A percentile compares a stretch with the other conserved stretches of the same genome.
phyloP scores from a whole-genome alignment of 306 rosid genomes.

The Boehmeria nivea region DNA sequence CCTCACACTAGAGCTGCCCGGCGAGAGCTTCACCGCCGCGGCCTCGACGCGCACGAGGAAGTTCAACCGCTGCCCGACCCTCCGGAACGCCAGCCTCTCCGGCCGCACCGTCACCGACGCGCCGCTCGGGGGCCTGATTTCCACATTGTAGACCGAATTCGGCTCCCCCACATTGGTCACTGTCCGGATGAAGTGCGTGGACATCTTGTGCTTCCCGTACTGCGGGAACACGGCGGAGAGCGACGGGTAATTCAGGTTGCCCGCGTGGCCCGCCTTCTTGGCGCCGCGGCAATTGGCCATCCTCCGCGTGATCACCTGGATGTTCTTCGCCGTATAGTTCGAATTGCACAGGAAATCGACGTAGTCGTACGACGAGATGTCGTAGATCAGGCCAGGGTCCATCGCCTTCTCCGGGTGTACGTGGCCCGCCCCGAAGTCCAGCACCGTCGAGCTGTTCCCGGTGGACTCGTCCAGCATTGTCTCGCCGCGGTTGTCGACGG shows the following conservation, averaged over 20 bases:
- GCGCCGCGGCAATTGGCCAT: slow-evolving; percentile 66
- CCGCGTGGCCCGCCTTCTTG: slow-evolving; percentile 66
- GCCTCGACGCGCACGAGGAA: slow-evolving; percentile 79
- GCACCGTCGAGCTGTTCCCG: slow-evolving; percentile 63
- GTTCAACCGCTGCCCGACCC: slow-evolving; percentile 71
- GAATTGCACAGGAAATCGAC: slow-evolving; percentile 82
- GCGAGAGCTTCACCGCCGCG: slow-evolving; percentile 56
- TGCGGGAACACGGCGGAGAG: slow-evolving; percentile 70
- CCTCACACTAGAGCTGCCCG: slow-evolving; percentile 56
- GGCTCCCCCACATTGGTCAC: slow-evolving; percentile 84
- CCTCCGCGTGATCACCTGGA: slow-evolving; percentile 60
- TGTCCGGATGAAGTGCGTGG: slow-evolving; percentile 75
- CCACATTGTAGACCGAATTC: slow-evolving; percentile 56
- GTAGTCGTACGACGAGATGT: slow-evolving; percentile 49
- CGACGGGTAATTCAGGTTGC: slow-evolving; percentile 78
- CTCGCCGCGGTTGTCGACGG: slow-evolving; percentile 54
- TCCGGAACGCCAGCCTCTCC: slow-evolving; percentile 51
- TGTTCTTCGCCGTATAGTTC: slow-evolving; percentile 59
- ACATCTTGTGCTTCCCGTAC: slow-evolving; percentile 67
- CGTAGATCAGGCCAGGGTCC: slow-evolving; percentile 78
- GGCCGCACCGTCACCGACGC: slow-evolving; percentile 64
- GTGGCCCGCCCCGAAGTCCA: slow-evolving; percentile 83
- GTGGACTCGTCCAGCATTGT: slow-evolving; percentile 74
- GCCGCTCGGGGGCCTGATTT: slow-evolving; percentile 47
- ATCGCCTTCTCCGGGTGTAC: slow-evolving; percentile 82